Conservation (phyloP, 345 rosid genomes). For the Chamaenerion angustifolium region DNA sequence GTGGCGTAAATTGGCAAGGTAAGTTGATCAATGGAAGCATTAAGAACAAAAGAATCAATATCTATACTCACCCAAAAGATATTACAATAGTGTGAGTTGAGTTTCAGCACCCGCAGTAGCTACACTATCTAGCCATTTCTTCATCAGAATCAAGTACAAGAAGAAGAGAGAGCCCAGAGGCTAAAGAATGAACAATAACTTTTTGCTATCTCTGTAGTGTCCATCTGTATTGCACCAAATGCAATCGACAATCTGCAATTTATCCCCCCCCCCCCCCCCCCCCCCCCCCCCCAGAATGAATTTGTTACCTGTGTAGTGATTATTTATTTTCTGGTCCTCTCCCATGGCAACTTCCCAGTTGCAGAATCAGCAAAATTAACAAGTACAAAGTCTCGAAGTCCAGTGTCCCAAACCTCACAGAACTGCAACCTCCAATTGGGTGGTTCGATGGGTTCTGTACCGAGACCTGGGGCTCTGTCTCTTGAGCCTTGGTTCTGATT, state of each 20-base stretch:
- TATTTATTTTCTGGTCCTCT: conserved; percentile 26
- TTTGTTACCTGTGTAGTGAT: not conserved
- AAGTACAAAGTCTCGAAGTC: conserved; percentile 63
- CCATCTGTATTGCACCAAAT: conserved; percentile 2
- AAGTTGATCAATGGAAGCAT: not conserved
- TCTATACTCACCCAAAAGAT: conserved; percentile 9
- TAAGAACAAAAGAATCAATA: conserved; percentile 15
- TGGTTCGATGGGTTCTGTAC: conserved; percentile 84
- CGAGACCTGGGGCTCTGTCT: conserved; percentile 91
- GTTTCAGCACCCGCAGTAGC: conserved; percentile 14
- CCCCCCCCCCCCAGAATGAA: too few species aligned
- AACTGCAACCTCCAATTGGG: conserved; percentile 59
- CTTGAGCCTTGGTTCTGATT: conserved; percentile 78
- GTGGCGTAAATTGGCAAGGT: too few species aligned
- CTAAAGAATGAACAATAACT: conserved; percentile 3
- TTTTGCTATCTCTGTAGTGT: conserved; percentile 4
- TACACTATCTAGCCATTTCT: conserved; percentile 5
- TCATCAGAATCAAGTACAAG: not conserved
- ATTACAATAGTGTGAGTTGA: conserved; percentile 21
- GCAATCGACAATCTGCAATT: conserved; percentile 1
- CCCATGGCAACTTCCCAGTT: conserved; percentile 69
- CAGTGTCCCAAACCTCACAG: conserved; percentile 96
- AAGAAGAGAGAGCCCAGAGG: not conserved
- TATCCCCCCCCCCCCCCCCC: not conserved
- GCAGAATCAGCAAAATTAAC: conserved; percentile 63